phyloP scores from a whole-genome alignment of 1,284 basidiomycete species.

The Ceratobasidium sp. region DNA sequence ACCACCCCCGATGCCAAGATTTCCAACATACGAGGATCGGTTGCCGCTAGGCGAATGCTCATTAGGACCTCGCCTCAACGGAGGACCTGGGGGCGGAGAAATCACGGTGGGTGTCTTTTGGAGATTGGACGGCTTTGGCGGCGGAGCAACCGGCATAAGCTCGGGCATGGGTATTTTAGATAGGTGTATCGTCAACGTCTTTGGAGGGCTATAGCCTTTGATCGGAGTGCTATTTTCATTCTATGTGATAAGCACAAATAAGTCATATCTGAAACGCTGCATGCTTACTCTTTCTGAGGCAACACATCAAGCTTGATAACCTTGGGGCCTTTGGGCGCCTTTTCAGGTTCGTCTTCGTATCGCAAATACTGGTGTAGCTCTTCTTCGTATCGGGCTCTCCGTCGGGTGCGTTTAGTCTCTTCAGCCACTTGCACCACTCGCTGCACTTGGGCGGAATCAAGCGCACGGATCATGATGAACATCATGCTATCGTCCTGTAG shows the following conservation, averaged over 20 bases:
- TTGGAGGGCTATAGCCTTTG: conserved; percentile 67
- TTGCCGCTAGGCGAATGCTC: conserved; percentile 8
- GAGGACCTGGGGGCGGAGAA: neutral
- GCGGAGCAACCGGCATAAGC: conserved; percentile 61
- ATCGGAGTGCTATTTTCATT: conserved; percentile 15
- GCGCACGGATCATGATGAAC: conserved; percentile 76
- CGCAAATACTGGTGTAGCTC: conserved; percentile 82
- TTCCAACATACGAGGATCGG: conserved; percentile 14
- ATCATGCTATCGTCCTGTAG: conserved; percentile 80
- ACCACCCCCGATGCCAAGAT: neutral
- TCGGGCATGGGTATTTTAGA: conserved; percentile 87
- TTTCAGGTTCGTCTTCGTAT: conserved; percentile 63
- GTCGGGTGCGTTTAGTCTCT: conserved; percentile 75
- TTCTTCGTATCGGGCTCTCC: conserved; percentile 67
- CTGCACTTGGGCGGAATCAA: conserved; percentile 70
- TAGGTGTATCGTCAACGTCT: conserved; percentile 72
- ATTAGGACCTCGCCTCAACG: too few species aligned
- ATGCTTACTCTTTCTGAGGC: conserved; percentile 57
- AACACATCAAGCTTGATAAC: conserved; percentile 72
- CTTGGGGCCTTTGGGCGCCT: conserved; percentile 63
- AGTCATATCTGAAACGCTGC: conserved; percentile 6
- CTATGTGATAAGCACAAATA: neutral
- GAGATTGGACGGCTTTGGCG: conserved; percentile 14
- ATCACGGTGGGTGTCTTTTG: conserved; percentile 7
- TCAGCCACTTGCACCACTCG: conserved; percentile 84